Percentiles rank a stretch among this genome's conserved stretches.
Evolutionary conservation across 2,329 filamentous ascomycete species (phyloP).

Genomic region (Coleophoma eucalyptorum): DNA sequence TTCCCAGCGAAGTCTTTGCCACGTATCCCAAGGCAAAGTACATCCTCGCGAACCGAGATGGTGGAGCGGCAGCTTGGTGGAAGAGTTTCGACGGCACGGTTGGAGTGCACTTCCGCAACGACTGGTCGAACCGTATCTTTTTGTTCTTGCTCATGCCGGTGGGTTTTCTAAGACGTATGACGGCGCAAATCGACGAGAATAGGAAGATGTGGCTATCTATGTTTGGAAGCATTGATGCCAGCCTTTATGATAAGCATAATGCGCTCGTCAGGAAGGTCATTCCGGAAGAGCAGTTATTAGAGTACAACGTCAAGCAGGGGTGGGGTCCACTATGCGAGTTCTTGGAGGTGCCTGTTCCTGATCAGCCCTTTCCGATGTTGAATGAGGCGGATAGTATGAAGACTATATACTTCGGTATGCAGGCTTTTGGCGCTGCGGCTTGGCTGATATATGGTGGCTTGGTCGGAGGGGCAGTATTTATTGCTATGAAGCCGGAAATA

Average conservation of each 20-base stretch:
- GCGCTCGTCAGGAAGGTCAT: constrained; percentile 3
- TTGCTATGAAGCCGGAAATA: background rate
- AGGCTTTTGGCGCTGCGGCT: background rate
- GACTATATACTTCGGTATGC: background rate
- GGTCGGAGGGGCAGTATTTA: background rate
- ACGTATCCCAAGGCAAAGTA: background rate
- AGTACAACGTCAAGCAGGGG: constrained; percentile 10
- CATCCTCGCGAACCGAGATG: background rate
- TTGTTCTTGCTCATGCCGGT: background rate
- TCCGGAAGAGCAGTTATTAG: constrained; percentile 3
- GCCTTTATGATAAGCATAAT: constrained; percentile 8
- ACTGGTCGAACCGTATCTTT: background rate
- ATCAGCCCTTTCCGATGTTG: constrained; percentile 7
- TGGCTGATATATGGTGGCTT: background rate
- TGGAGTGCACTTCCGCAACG: background rate
- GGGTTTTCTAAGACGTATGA: background rate
- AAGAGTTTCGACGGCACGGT: background rate
- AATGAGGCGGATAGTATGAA: constrained; percentile 6
- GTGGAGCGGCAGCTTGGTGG: background rate
- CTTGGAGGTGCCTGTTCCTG: constrained; percentile 4
- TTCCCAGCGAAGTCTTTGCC: background rate
- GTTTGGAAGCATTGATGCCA: background rate
- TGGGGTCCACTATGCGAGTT: constrained; percentile 12
- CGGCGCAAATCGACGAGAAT: background rate
- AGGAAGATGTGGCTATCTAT: background rate